Evolutionary conservation across 2,329 filamentous ascomycete species (phyloP).

Genomic region (Ophiostoma fasciatum): DNA sequence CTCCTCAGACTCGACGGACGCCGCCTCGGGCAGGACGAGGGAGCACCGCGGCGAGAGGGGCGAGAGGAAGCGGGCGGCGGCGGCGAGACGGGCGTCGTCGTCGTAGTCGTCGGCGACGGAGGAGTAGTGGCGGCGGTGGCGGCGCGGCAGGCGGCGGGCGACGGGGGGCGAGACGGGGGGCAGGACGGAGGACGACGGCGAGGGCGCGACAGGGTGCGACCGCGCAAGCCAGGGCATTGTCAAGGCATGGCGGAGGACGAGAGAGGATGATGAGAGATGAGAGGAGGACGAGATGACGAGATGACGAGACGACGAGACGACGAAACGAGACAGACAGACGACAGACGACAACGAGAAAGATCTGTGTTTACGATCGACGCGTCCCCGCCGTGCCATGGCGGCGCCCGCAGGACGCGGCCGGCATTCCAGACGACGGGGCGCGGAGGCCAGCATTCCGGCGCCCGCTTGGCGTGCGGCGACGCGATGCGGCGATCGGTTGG

Average conservation of each 20-base stretch:
- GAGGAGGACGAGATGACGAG: background rate
- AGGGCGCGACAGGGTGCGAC: conserved; percentile 2
- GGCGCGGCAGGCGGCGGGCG: background rate
- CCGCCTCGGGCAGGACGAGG: background rate
- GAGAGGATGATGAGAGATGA: background rate
- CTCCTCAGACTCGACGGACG: background rate
- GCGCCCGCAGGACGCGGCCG: no score
- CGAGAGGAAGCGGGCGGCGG: background rate
- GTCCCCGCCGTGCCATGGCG: no score
- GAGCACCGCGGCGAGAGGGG: conserved; percentile 1
- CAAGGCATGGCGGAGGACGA: conserved; percentile 1
- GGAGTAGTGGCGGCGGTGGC: conserved; percentile 5
- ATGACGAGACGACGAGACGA: background rate
- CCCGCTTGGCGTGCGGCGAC: no score
- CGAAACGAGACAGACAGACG: background rate
- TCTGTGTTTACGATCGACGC: background rate
- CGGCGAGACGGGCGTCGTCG: background rate
- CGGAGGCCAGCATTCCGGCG: no score
- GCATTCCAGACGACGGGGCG: no score
- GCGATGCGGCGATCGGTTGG: no score
- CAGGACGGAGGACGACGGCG: no score
- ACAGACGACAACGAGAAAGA: background rate
- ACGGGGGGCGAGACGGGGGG: no score
- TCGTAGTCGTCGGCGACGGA: conserved; percentile 2
- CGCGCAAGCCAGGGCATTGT: conserved; percentile 5